phyloP scores from a whole-genome alignment of 1,284 basidiomycete genomes.

The Tylopilus orsonianus region DNA sequence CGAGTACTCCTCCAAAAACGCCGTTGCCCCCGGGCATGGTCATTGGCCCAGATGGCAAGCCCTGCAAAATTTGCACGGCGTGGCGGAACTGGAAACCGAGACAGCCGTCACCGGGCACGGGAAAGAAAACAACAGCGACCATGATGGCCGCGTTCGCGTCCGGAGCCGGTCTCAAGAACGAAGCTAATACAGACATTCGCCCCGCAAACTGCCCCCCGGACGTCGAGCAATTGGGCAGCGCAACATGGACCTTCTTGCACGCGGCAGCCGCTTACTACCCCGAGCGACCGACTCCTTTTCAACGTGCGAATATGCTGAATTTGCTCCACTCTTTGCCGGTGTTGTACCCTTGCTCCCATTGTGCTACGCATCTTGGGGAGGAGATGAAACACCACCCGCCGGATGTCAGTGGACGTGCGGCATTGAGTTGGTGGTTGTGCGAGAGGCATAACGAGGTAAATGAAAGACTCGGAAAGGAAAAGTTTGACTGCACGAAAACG shows the following conservation, averaged over 20 bases:
- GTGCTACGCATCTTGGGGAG: conserved; percentile 77
- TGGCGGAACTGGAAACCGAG: conserved; percentile 70
- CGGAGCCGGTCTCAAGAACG: conserved; percentile 28
- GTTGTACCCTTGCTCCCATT: conserved; percentile 85
- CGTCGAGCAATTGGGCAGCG: conserved; percentile 80
- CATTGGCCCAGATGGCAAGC: conserved; percentile 89
- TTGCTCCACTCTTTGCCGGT: conserved; percentile 76
- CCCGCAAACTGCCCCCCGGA: conserved; percentile 83
- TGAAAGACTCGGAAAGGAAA: conserved; percentile 76
- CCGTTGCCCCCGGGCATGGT: conserved; percentile 73
- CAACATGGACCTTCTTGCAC: conserved; percentile 96
- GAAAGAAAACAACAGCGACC: conserved; percentile 37
- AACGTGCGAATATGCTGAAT: conserved; percentile 79
- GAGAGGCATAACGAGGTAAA: conserved; percentile 92
- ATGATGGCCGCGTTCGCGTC: conserved; percentile 43
- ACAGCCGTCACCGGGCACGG: conserved; percentile 24
- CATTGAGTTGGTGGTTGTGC: conserved; percentile 85
- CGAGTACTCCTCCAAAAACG: conserved; percentile 11
- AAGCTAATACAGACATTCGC: conserved; percentile 37
- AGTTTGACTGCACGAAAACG: conserved; percentile 77
- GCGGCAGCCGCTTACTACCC: conserved; percentile 93
- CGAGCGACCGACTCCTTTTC: conserved; percentile 64
- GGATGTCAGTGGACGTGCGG: conserved; percentile 67
- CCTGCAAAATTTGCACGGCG: conserved; percentile 88
- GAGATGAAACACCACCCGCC: conserved; percentile 69